phyloP scores from a whole-genome alignment of 192 early-diverging fungal genomes.

The Spinellus fusiger region DNA sequence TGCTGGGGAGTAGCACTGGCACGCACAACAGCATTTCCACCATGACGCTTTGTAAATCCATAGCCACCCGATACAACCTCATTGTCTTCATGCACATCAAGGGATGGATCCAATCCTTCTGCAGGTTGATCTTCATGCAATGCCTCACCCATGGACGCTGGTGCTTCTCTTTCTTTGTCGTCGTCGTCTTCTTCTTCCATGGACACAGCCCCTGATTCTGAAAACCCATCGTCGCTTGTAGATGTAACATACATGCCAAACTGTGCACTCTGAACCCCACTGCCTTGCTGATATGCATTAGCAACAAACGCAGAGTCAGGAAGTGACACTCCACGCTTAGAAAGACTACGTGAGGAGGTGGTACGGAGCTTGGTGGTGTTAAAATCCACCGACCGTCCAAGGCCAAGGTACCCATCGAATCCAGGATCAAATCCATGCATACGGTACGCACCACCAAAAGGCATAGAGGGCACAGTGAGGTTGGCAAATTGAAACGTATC shows the following conservation, averaged over 20 bases:
- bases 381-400: slow-evolving; percentile 27
- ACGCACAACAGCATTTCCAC: no score
- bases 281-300: slow-evolving; percentile 23
- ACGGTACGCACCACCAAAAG: slow-evolving; percentile 30
- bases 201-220: background rate
- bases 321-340: slow-evolving; percentile 14
- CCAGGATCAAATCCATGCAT: slow-evolving; percentile 28
- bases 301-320: slow-evolving; percentile 15
- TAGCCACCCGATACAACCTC: background rate
- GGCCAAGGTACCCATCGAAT: slow-evolving; percentile 32
- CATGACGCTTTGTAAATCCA: background rate
- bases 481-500: slow-evolving; percentile 27
- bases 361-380: slow-evolving; percentile 13
- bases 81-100: no score
- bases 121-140: background rate
- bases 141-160: background rate
- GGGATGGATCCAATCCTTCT: background rate
- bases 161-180: background rate
- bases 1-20: background rate
- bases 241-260: slow-evolving; percentile 31
- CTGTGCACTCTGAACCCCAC: slow-evolving; percentile 20
- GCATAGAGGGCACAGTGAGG: slow-evolving; percentile 24
- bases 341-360: slow-evolving; percentile 9
- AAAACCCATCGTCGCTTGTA: background rate
- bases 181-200: background rate